Percentiles rank a stretch among this genome's conserved stretches.
Conservation (phyloP, 768 basidiomycete genomes). For the Leccinum sublutescens region DNA sequence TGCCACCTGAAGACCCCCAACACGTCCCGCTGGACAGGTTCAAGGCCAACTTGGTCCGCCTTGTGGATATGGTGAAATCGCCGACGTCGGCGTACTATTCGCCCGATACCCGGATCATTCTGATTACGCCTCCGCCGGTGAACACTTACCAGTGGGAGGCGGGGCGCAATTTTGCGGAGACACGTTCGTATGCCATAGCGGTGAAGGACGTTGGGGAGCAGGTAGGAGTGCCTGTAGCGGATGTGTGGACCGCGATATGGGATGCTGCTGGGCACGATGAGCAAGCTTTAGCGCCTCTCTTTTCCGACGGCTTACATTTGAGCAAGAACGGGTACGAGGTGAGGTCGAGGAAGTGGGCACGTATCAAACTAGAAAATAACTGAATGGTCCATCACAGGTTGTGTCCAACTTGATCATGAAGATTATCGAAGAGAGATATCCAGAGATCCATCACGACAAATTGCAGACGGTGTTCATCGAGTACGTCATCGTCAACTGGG, state of each 20-base stretch:
- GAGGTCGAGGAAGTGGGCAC: conserved; percentile 23
- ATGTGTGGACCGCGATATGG: conserved; percentile 75
- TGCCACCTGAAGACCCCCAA: conserved; percentile 60
- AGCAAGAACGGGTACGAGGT: conserved; percentile 74
- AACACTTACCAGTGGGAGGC: conserved; percentile 54
- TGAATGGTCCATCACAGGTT: conserved; percentile 43
- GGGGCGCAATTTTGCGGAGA: conserved; percentile 56
- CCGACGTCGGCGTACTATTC: conserved; percentile 65
- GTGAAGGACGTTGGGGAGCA: conserved; percentile 58
- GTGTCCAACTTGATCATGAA: conserved; percentile 62
- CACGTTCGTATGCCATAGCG: conserved; percentile 68
- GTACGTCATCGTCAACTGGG: conserved; percentile 42
- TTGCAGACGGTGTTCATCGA: conserved; percentile 56
- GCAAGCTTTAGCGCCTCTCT: conserved; percentile 46
- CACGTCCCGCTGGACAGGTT: conserved; percentile 73
- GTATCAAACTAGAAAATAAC: conserved; percentile 2
- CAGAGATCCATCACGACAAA: conserved; percentile 67
- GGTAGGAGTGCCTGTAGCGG: conserved; percentile 60
- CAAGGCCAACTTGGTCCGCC: conserved; percentile 57
- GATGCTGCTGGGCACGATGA: conserved; percentile 67
- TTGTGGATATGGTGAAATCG: conserved; percentile 62
- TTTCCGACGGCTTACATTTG: conserved; percentile 81
- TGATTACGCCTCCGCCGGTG: conserved; percentile 86
- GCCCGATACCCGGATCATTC: conserved; percentile 68
- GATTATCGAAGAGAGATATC: conserved; percentile 55